Evolutionary conservation across 176 grass and related monocot genomes (phyloP).

Genomic region (Eragrostis curvula): DNA sequence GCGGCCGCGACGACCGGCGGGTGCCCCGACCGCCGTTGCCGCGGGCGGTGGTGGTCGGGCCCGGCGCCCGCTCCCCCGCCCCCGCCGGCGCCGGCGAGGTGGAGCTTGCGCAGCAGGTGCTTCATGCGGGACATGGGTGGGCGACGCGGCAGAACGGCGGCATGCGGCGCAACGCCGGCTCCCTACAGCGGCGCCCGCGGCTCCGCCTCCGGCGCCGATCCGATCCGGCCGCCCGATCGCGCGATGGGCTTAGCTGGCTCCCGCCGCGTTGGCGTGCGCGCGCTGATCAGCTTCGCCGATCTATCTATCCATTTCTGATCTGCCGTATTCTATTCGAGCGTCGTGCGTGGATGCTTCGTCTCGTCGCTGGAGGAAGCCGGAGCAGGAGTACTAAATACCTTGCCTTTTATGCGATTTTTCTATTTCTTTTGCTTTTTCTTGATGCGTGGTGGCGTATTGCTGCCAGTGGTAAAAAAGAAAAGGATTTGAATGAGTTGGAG

Average conservation of each 20-base stretch:
- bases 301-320: conserved; percentile 25
- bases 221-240: conserved; percentile 4
- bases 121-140: conserved; percentile 87
- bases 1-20: conserved; percentile 15
- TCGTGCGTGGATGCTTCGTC: conserved; percentile 37
- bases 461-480: not conserved
- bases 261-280: not conserved
- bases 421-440: not conserved
- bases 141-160: not conserved
- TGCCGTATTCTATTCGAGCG: conserved; percentile 23
- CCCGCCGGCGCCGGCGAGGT: conserved; percentile 51
- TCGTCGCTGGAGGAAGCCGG: conserved; percentile 27
- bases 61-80: conserved; percentile 34
- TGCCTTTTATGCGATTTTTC: not conserved
- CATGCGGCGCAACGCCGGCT: conserved; percentile 33
- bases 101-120: conserved; percentile 93
- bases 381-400: conserved; percentile 15
- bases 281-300: not conserved
- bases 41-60: conserved; percentile 55
- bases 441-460: not conserved
- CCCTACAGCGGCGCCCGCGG: too few species aligned
- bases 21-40: conserved; percentile 36
- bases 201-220: not conserved
- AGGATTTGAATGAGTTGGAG: not conserved
- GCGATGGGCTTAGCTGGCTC: not conserved